A percentile compares a stretch with the other conserved stretches of the same genome.
These are phyloP conservation scores for Hyaloscypha finlandica DNA, from an alignment of 495 filamentous ascomycete species.

Conservation along the genomic window DNA sequence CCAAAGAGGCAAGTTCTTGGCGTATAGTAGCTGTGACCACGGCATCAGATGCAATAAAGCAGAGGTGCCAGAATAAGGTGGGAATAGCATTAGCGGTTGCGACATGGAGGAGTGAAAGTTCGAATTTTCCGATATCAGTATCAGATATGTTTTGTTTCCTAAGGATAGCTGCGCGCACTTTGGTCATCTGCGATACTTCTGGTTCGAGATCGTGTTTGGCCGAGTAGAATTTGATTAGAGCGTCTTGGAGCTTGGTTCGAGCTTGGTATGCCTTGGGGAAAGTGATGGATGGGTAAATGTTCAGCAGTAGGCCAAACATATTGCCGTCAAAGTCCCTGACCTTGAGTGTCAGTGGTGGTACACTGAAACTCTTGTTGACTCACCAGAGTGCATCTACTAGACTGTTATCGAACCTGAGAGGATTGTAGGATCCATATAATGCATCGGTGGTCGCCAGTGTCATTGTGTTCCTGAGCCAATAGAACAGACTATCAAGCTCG, in stretches of 20 bases:
- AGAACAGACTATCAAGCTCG: slow-evolving; percentile 2
- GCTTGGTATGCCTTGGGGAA: neutral
- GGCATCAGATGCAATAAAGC: neutral
- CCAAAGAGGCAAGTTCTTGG: neutral
- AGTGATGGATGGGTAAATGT: neutral
- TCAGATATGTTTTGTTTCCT: neutral
- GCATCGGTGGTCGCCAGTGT: neutral
- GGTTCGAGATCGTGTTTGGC: neutral
- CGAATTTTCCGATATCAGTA: neutral
- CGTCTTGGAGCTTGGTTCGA: neutral
- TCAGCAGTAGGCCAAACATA: neutral
- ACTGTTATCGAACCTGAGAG: neutral
- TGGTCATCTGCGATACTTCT: neutral
- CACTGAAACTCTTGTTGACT: neutral
- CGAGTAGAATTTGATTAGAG: neutral
- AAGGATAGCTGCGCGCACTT: neutral
- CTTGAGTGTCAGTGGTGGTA: no score
- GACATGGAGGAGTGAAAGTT: neutral
- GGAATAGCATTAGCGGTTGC: neutral
- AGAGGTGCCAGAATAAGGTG: neutral
- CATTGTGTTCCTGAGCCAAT: slow-evolving; percentile 12
- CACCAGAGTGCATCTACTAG: slow-evolving; percentile 12
- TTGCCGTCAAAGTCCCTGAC: neutral
- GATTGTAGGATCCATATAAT: slow-evolving; percentile 13
- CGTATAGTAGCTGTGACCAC: neutral